Evolutionary conservation across 306 rosid genomes (phyloP).

Genomic region (Dalbergia oliveri): DNA sequence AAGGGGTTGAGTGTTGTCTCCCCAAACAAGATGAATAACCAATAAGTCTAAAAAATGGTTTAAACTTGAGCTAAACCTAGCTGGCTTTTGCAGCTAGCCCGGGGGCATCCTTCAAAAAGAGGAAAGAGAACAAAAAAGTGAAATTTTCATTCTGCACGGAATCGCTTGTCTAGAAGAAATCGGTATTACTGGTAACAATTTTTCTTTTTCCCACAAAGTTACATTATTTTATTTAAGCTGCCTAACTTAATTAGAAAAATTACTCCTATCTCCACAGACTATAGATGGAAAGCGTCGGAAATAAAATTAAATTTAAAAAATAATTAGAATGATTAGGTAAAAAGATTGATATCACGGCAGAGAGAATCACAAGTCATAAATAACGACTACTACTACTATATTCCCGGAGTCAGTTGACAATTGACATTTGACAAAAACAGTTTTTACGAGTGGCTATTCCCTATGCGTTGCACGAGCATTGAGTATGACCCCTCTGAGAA

Average conservation of each 20-base stretch:
- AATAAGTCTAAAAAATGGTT: conserved; percentile 9
- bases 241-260: conserved; percentile 43
- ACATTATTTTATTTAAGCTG: not conserved
- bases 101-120: conserved; percentile 11
- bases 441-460: not conserved
- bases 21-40: conserved; percentile 25
- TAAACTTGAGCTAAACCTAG: conserved; percentile 39
- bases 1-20: conserved; percentile 58
- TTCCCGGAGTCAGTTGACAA: conserved; percentile 52
- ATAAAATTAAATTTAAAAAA: conserved; percentile 30
- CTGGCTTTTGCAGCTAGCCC: not conserved
- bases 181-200: not conserved
- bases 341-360: not conserved
- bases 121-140: not conserved
- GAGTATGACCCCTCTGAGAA: conserved; percentile 19
- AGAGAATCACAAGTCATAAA: not conserved
- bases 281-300: not conserved
- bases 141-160: conserved; percentile 42
- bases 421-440: conserved; percentile 49
- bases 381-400: conserved; percentile 1
- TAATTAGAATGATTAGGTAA: conserved; percentile 32
- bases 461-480: conserved; percentile 21
- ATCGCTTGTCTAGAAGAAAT: conserved; percentile 38
- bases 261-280: not conserved
- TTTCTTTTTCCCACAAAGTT: not conserved